phyloP scores from a whole-genome alignment of 2,329 filamentous ascomycete species.

The Fusarium aywerte region DNA sequence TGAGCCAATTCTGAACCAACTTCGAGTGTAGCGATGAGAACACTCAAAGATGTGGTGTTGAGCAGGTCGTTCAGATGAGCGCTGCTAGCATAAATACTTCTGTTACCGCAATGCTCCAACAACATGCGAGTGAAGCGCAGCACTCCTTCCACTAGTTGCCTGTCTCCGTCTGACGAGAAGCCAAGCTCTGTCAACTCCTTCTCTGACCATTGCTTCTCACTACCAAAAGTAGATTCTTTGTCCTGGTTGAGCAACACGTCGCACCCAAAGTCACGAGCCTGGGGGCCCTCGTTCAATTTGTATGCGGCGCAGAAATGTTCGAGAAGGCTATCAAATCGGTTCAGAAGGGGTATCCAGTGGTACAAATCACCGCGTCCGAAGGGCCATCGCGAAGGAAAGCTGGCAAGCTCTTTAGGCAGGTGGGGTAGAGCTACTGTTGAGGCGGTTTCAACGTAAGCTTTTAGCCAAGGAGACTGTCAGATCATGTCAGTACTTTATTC shows the following conservation, averaged over 20 bases:
- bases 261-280: slow-evolving; percentile 78
- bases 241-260: slow-evolving; percentile 71
- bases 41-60: slow-evolving; percentile 82
- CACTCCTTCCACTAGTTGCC: slow-evolving; percentile 80
- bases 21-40: slow-evolving; percentile 81
- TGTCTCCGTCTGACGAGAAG: slow-evolving; percentile 80
- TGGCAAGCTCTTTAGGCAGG: slow-evolving; percentile 78
- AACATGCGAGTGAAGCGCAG: slow-evolving; percentile 88
- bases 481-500: slow-evolving; percentile 43
- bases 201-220: slow-evolving; percentile 58
- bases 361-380: slow-evolving; percentile 96
- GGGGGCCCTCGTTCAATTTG: slow-evolving; percentile 81
- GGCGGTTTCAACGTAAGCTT: slow-evolving; percentile 79
- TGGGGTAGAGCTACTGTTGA: slow-evolving; percentile 76
- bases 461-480: slow-evolving; percentile 83
- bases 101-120: slow-evolving; percentile 93
- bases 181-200: slow-evolving; percentile 67
- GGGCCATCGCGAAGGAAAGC: slow-evolving; percentile 90
- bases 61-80: slow-evolving; percentile 87
- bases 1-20: slow-evolving; percentile 89
- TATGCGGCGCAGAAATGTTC: slow-evolving; percentile 85
- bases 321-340: slow-evolving; percentile 90
- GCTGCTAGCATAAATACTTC: slow-evolving; percentile 96
- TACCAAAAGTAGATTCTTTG: slow-evolving; percentile 62
- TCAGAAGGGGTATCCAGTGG: slow-evolving; percentile 95